Conservation (phyloP, 1,139 yeast species). For the Sugiyamaella castrensis region DNA sequence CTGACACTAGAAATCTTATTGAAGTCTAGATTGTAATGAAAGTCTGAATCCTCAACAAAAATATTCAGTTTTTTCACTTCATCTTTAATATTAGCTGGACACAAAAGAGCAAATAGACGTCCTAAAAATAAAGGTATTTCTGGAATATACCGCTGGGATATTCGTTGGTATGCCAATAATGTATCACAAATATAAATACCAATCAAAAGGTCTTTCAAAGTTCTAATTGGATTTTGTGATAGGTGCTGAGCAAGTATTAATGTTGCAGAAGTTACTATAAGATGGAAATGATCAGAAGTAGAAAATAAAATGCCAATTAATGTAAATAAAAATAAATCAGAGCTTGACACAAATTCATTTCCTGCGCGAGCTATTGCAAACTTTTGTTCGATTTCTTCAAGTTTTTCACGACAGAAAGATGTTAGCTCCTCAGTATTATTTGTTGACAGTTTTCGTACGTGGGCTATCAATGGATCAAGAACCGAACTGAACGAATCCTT, state of each 20-base stretch:
- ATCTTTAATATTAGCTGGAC: not conserved
- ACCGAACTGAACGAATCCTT: conserved; percentile 29
- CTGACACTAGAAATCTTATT: not conserved
- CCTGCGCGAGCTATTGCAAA: conserved; percentile 34
- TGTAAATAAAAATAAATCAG: conserved; percentile 59
- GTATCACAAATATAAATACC: conserved; percentile 66
- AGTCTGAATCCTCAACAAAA: conserved; percentile 5
- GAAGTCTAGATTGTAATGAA: not conserved
- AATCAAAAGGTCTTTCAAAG: conserved; percentile 42
- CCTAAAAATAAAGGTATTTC: conserved; percentile 66
- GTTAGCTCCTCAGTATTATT: conserved; percentile 64
- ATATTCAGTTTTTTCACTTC: not conserved
- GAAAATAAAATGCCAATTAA: conserved; percentile 78
- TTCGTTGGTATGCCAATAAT: conserved; percentile 66
- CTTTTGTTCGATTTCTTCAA: conserved; percentile 50
- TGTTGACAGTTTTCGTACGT: conserved; percentile 60
- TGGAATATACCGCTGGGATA: conserved; percentile 78
- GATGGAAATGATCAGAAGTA: conserved; percentile 93
- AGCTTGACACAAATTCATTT: not conserved
- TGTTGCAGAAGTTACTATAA: conserved; percentile 80
- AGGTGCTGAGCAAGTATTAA: conserved; percentile 71
- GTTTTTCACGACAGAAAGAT: conserved; percentile 49
- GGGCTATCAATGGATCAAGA: conserved; percentile 48
- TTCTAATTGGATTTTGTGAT: conserved; percentile 46
- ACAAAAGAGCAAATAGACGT: conserved; percentile 38